phyloP scores from a whole-genome alignment of 23 red algal species.

The Agarophyton chilense region DNA sequence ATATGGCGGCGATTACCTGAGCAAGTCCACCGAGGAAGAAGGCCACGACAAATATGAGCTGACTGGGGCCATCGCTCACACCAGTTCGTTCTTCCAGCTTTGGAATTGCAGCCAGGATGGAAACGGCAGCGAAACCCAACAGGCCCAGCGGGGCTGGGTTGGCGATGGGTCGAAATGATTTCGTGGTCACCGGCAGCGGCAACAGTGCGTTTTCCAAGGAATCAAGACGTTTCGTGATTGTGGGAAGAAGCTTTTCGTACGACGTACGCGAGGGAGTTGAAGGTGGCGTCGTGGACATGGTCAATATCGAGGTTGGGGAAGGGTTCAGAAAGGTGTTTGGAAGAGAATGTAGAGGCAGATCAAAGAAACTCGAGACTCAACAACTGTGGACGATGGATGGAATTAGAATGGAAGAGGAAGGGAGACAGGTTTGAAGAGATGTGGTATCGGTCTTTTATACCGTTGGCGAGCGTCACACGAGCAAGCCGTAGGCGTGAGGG shows the following conservation, averaged over 20 bases:
- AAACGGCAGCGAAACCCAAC: slow-evolving; percentile 27
- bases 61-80: background rate
- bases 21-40: slow-evolving; percentile 46
- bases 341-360: too few relatives aligned
- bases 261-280: background rate
- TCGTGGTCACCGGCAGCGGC: slow-evolving; percentile 18
- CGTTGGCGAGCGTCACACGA: too few relatives aligned
- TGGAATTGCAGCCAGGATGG: slow-evolving; percentile 11
- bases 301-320: too few relatives aligned
- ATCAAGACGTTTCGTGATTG: background rate
- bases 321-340: too few relatives aligned
- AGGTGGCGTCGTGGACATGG: background rate
- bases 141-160: slow-evolving; percentile 31
- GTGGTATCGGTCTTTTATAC: too few relatives aligned
- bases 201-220: background rate
- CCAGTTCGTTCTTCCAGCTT: slow-evolving; percentile 17
- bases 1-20: slow-evolving; percentile 21
- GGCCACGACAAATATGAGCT: slow-evolving; percentile 13
- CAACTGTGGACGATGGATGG: too few relatives aligned
- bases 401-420: too few relatives aligned
- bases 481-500: too few relatives aligned
- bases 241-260: background rate
- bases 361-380: too few relatives aligned
- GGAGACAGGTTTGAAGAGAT: too few relatives aligned
- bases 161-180: slow-evolving; percentile 21